Evolutionary conservation across 306 rosid genomes (phyloP), one percentile per base, ranked within the genome.

Genomic region (Urtica urens): DNA sequence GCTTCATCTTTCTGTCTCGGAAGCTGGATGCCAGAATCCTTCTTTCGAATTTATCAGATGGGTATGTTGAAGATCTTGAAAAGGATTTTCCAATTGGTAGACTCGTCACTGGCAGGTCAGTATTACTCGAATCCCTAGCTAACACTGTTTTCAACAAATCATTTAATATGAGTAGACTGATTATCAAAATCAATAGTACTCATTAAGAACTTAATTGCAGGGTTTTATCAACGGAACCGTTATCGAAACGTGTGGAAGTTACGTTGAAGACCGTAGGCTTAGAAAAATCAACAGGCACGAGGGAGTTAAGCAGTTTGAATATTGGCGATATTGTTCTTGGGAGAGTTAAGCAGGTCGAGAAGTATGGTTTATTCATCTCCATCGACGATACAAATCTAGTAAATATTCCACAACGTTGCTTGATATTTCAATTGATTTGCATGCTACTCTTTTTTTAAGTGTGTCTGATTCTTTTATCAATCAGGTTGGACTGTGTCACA

Each of bases 401-500:
- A 74, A 55, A 57, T 47, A 31, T 39, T 10, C n/a, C n/a, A n/a
- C n/a, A n/a, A n/a, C n/a, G n/a, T n/a, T n/a, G n/a, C n/a, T n/a
- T n/a, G n/a, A n/a, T n/a, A n/a, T n/a, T n/a, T n/a, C 24, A 46
- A 46, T 46, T 24, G 24, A 9, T 44, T 44, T 44, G 29, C 12
- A 11, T 23, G 26, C 17, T 38, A 13, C 5, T 13, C 4, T 38
- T 13, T 12, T 38, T 7, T 38, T 9, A 3, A 5, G 7, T 37
- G 7, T 29, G 17, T 9, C 58, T 13, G 49, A 40, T 22, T 55
- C 17, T 39, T 60, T 62, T 20, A 48, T 57, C 55, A 10, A 51
- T 48, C 64, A 88, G 96, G 94, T 84, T 67, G 99, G 99, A 40
- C 60, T 81, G 55, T 90, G 99, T 78, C 99, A 90, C 50, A 24